Base-by-base conservation (phyloP, 164 flowering plant genomes). In the Piper longum region DNA sequence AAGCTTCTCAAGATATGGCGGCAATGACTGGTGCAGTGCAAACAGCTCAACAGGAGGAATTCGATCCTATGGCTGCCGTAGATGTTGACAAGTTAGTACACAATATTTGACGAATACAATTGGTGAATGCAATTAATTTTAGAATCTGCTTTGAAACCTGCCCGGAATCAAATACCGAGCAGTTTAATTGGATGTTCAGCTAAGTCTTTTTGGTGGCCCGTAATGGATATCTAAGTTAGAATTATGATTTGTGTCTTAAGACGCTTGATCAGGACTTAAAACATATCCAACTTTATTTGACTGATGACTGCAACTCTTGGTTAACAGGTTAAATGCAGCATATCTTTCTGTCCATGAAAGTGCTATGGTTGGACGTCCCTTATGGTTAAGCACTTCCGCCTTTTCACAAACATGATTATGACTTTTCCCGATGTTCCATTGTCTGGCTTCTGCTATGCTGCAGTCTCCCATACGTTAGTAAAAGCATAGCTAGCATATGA, bases 31-130 rank as follows among this genome's bases (percentile, higher is more conserved):
- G 83, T 66, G 76, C 70, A 66, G 73, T 70, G 54, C 91, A 85
- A 12, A 56, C 75, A 16, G 68, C 69, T 41, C 97, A 90, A 55
- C 81, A 74, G 69, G 91, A 88, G 64, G 98, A 92, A 59, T 81
- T 78, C 71, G 97, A 93, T 81, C 99, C 97, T 36, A 75, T 93
- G 76, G 88, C 96, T 52, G 70, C 86, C 52, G 95, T 96, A 48
- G 97, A 90, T 74, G 95, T 93, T 64, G 96, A 93, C 54, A 86
- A 83, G 99, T 90, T 26, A 48, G 14, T 5, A 48, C 7, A 48
- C 14, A 48, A 44, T 44, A 44, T 44, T 44, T 44, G 48, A 44
- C 2, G 48, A 44, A 11, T 11, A 44, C 48, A 6, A 44, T 5
- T 44, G 2, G 11, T 44, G 1, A 44, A 44, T 8, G 8, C 9